Percentiles rank a stretch among this genome's conserved stretches.
Evolutionary conservation across 2,329 filamentous ascomycete genomes (phyloP).

Genomic region (Anisogramma anomala): DNA sequence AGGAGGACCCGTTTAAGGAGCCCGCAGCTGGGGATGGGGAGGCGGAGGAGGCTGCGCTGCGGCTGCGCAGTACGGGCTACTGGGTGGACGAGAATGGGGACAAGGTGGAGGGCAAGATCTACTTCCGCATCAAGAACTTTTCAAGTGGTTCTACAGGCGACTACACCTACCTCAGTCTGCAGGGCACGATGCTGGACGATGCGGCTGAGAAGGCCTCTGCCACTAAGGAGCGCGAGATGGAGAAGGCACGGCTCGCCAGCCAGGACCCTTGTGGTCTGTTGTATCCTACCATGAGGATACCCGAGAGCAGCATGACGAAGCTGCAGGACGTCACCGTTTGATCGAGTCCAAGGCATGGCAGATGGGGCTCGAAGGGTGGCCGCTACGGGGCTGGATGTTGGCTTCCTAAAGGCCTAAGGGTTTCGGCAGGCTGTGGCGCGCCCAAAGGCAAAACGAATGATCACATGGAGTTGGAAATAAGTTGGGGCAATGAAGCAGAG

Average conservation of each 20-base stretch:
- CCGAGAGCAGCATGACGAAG: constrained; percentile 47
- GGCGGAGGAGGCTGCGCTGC: constrained; percentile 39
- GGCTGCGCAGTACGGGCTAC: constrained; percentile 51
- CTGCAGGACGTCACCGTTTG: constrained; percentile 10
- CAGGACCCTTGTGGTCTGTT: constrained; percentile 24
- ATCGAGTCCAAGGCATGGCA: neutral
- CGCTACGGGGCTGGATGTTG: neutral
- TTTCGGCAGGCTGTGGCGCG: too few species aligned
- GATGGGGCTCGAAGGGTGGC: neutral
- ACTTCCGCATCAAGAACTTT: constrained; percentile 74
- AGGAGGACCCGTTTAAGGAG: constrained; percentile 13
- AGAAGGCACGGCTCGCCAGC: constrained; percentile 26
- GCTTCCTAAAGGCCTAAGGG: too few species aligned
- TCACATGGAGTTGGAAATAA: neutral
- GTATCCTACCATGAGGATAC: constrained; percentile 27
- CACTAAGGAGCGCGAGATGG: constrained; percentile 37
- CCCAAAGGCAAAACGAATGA: too few species aligned
- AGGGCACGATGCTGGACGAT: constrained; percentile 70
- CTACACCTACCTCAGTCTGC: constrained; percentile 71
- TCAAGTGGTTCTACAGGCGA: constrained; percentile 66
- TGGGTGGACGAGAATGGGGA: constrained; percentile 64
- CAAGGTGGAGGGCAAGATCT: constrained; percentile 57
- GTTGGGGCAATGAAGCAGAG: neutral
- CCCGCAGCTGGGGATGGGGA: constrained; percentile 23
- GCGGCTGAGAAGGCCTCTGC: constrained; percentile 53